These are phyloP conservation scores for Irineochytrium annulatum DNA, from an alignment of 192 early-diverging fungal genomes.

Conservation along the genomic window DNA sequence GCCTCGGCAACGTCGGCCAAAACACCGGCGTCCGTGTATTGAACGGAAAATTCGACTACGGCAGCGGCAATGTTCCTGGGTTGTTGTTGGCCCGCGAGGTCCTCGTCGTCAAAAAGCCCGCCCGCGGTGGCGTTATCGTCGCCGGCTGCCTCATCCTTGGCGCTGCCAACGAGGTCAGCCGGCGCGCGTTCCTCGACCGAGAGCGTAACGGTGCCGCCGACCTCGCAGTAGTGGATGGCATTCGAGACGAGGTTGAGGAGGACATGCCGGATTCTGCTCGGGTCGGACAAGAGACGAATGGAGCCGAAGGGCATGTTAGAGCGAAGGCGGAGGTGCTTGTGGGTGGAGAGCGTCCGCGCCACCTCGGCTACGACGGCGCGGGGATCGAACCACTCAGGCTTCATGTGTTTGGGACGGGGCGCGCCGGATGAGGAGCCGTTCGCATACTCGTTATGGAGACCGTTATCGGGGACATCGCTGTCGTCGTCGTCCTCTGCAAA, in stretches of 20 bases:
- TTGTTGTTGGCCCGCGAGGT: not conserved
- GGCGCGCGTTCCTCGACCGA: not conserved
- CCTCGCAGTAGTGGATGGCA: slow-evolving; percentile 15
- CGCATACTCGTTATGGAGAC: no score
- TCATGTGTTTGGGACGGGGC: not conserved
- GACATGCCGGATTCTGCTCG: slow-evolving; percentile 13
- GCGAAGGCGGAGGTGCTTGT: slow-evolving; percentile 12
- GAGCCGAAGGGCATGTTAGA: slow-evolving; percentile 12
- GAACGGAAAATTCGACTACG: not conserved
- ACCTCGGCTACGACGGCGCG: not conserved
- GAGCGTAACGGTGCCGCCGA: slow-evolving; percentile 16
- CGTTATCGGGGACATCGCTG: no score
- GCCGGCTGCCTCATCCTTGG: not conserved
- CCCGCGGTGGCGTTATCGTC: not conserved
- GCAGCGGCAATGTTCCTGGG: not conserved
- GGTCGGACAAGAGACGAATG: slow-evolving; percentile 12
- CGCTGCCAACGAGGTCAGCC: not conserved
- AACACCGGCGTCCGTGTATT: not conserved
- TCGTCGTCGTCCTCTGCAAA: not conserved
- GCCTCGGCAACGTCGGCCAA: no score
- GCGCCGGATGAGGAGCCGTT: not conserved
- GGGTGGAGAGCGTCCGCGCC: slow-evolving; percentile 14
- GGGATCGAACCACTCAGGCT: not conserved
- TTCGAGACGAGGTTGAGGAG: slow-evolving; percentile 26
- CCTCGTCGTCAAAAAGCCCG: not conserved